These are phyloP conservation scores for Colletotrichum graminicola DNA, from an alignment of 2,329 filamentous ascomycete genomes.

Conservation along the genomic window DNA sequence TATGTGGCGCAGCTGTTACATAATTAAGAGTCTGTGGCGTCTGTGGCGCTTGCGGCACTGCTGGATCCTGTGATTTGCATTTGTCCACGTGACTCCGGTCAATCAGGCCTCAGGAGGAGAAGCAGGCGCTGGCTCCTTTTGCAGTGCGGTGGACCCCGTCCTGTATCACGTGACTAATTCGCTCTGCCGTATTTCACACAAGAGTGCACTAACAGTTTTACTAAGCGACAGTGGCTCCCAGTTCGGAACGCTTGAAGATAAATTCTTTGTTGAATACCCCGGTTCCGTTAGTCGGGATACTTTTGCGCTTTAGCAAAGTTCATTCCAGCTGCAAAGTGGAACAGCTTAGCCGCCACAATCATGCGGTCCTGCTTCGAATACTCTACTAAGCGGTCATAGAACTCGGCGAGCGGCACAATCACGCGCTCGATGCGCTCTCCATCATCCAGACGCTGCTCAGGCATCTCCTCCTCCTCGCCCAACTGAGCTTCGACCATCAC, in stretches of 20 bases:
- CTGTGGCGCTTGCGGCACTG: not conserved
- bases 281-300: not conserved
- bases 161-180: no score
- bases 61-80: not conserved
- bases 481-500: conserved; percentile 70
- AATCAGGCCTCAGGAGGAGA: no score
- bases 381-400: conserved; percentile 66
- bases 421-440: conserved; percentile 73
- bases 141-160: no score
- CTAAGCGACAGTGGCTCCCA: not conserved
- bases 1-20: not conserved
- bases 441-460: conserved; percentile 70
- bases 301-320: conserved; percentile 51
- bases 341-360: conserved; percentile 69
- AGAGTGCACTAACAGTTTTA: not conserved
- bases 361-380: conserved; percentile 61
- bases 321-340: conserved; percentile 71
- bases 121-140: no score
- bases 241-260: not conserved
- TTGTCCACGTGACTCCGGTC: not conserved
- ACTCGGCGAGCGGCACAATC: conserved; percentile 66
- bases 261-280: not conserved
- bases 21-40: not conserved
- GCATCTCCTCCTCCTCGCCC: conserved; percentile 61
- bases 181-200: no score